A percentile compares a stretch with the other conserved stretches of the same genome.
phyloP scores from a whole-genome alignment of 495 filamentous ascomycete species.

The Daldinia vernicosa region DNA sequence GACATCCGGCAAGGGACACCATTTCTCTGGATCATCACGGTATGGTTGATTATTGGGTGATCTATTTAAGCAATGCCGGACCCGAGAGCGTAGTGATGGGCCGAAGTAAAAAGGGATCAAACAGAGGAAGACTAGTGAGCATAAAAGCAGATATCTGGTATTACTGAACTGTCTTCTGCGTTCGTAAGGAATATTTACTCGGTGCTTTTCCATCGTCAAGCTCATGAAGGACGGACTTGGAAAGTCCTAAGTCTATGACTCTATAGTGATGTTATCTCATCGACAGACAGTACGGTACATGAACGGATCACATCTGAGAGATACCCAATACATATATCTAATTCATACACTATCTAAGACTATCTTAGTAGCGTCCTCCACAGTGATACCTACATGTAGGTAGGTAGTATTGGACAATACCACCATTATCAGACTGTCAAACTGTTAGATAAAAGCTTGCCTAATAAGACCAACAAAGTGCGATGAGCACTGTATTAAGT shows the following conservation, averaged over 20 bases:
- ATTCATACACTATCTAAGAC: no score
- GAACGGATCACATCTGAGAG: background rate
- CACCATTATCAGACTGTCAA: background rate
- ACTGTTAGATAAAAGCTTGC: background rate
- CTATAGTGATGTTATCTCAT: background rate
- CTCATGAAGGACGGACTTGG: background rate
- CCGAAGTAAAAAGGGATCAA: slow-evolving; percentile 15
- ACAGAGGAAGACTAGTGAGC: slow-evolving; percentile 15
- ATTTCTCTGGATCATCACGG: slow-evolving; percentile 6
- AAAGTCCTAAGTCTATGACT: background rate
- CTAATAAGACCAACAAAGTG: background rate
- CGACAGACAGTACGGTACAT: background rate
- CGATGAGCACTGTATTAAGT: background rate
- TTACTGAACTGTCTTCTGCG: slow-evolving; percentile 2
- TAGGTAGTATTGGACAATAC: no score
- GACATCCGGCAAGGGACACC: slow-evolving; percentile 28
- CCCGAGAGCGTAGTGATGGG: slow-evolving; percentile 2
- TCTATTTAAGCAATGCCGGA: background rate
- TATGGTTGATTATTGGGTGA: background rate
- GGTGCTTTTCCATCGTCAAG: slow-evolving; percentile 24
- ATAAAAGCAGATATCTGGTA: slow-evolving; percentile 11
- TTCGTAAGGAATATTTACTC: background rate
- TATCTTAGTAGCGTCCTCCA: background rate
- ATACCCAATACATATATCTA: background rate
- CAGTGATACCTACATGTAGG: background rate